phyloP scores from a whole-genome alignment of 2,329 filamentous ascomycete genomes.

The Calycina marina region DNA sequence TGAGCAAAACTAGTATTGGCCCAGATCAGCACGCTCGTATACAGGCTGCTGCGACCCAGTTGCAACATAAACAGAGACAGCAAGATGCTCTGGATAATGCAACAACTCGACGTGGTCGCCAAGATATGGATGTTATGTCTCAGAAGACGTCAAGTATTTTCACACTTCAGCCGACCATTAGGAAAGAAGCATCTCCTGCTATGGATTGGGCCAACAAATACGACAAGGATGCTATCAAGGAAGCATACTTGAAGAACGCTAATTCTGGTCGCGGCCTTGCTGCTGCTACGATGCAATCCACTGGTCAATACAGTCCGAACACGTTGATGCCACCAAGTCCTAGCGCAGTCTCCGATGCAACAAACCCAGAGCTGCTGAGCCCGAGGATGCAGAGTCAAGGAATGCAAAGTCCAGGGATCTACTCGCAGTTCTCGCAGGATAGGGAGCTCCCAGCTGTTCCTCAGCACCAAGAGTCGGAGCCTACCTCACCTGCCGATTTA shows the following conservation, averaged over 20 bases:
- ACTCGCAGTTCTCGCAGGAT: slow-evolving; percentile 7
- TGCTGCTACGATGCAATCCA: slow-evolving; percentile 30
- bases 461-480: no score
- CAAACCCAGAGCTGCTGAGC: no score
- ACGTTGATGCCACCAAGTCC: slow-evolving; percentile 14
- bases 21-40: slow-evolving; percentile 89
- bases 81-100: slow-evolving; percentile 39
- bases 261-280: slow-evolving; percentile 54
- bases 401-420: slow-evolving; percentile 1
- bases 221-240: slow-evolving; percentile 74
- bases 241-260: slow-evolving; percentile 68
- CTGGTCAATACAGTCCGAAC: slow-evolving; percentile 21
- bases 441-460: slow-evolving; percentile 28
- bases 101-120: slow-evolving; percentile 36
- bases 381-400: slow-evolving; percentile 2
- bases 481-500: no score
- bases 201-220: slow-evolving; percentile 97
- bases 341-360: no score
- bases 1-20: slow-evolving; percentile 72
- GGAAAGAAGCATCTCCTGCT: slow-evolving; percentile 77
- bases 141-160: slow-evolving; percentile 81
- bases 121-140: slow-evolving; percentile 39
- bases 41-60: slow-evolving; percentile 73
- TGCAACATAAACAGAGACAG: slow-evolving; percentile 64
- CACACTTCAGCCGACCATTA: slow-evolving; percentile 71